A percentile compares a stretch with the other conserved stretches of the same genome.
These are phyloP conservation scores for Acanthochlamys bracteata DNA, from an alignment of 106 monocot genomes.

Conservation along the genomic window DNA sequence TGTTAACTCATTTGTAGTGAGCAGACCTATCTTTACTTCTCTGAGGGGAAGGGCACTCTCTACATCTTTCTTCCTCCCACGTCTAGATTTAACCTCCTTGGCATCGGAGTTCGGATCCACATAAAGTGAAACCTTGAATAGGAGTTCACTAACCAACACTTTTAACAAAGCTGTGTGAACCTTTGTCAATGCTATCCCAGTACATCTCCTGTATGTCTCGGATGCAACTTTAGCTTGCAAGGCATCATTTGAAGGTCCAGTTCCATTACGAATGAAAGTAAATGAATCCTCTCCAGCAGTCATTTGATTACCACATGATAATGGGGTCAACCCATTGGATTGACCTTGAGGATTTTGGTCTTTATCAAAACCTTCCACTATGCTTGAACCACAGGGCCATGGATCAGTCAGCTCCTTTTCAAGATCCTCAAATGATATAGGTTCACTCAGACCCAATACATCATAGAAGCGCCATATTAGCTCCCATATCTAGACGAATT, in stretches of 20 bases:
- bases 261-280: slow-evolving; percentile 53
- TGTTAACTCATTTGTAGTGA: slow-evolving; percentile 71
- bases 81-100: slow-evolving; percentile 66
- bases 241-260: slow-evolving; percentile 43
- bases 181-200: slow-evolving; percentile 56
- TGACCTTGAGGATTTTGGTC: slow-evolving; percentile 17
- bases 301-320: slow-evolving; percentile 11
- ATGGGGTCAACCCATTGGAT: slow-evolving; percentile 15
- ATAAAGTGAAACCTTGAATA: slow-evolving; percentile 51
- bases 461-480: slow-evolving; percentile 83
- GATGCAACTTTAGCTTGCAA: slow-evolving; percentile 44
- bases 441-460: slow-evolving; percentile 65
- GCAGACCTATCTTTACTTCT: slow-evolving; percentile 50
- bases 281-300: slow-evolving; percentile 14
- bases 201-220: slow-evolving; percentile 51
- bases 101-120: slow-evolving; percentile 71
- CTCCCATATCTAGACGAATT: slow-evolving; percentile 74
- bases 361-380: slow-evolving; percentile 24
- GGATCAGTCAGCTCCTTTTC: slow-evolving; percentile 89
- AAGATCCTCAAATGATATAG: slow-evolving; percentile 67
- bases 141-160: slow-evolving; percentile 64
- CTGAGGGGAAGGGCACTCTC: slow-evolving; percentile 39
- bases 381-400: slow-evolving; percentile 47
- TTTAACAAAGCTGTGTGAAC: slow-evolving; percentile 67
- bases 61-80: slow-evolving; percentile 75